These are phyloP conservation scores for Colletotrichum liriopes DNA, from an alignment of 2,329 filamentous ascomycete species.

Conservation along the genomic window DNA sequence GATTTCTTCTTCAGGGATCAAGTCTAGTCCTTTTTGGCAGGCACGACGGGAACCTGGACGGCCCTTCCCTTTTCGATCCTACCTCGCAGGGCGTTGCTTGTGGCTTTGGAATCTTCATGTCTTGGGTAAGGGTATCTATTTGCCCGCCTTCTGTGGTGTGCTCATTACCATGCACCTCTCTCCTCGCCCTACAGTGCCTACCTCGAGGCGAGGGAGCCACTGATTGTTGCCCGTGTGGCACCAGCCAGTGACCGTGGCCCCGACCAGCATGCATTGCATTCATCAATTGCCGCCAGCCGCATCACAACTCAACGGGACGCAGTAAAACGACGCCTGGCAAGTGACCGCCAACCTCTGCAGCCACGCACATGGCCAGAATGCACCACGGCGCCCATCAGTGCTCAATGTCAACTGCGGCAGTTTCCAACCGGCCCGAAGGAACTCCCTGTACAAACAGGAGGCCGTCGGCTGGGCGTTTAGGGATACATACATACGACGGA, in stretches of 20 bases:
- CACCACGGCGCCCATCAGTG: neutral
- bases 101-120: neutral
- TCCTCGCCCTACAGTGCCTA: neutral
- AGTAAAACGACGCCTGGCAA: conserved; percentile 3
- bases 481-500: neutral
- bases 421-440: conserved; percentile 1
- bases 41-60: conserved; percentile 28
- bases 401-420: conserved; percentile 14
- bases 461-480: neutral
- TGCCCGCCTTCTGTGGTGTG: neutral
- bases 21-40: conserved; percentile 15
- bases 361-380: conserved; percentile 3
- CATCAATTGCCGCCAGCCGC: conserved; percentile 2
- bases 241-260: neutral
- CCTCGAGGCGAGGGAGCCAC: neutral
- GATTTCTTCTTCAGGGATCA: conserved; percentile 36
- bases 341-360: conserved; percentile 10
- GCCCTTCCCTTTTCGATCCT: conserved; percentile 33
- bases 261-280: neutral
- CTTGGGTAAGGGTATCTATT: conserved; percentile 4
- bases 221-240: neutral
- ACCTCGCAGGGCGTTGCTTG: neutral
- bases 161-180: neutral
- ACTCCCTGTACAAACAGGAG: conserved; percentile 1
- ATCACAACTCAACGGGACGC: neutral